Conservation (phyloP, 371 early-diverging fungal genomes). For the Actinomortierella ambigua region DNA sequence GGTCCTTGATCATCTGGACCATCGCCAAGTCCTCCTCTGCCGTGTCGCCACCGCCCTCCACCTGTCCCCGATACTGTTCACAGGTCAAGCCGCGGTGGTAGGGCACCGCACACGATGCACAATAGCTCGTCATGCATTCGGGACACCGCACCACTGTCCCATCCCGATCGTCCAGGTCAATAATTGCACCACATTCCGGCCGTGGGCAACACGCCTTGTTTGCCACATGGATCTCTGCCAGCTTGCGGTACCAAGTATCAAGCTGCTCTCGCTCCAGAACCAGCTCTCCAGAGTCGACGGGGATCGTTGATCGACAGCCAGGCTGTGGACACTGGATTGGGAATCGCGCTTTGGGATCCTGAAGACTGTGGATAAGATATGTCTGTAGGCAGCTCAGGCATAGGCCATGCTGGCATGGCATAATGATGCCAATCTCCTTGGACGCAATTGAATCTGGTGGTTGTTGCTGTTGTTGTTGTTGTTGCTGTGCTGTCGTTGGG, state of each 20-base stretch:
- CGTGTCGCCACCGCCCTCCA: conserved; percentile 15
- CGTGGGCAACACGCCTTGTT: conserved; percentile 42
- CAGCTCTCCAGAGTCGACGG: conserved; percentile 36
- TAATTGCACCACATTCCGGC: conserved; percentile 35
- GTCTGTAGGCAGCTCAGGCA: conserved; percentile 41
- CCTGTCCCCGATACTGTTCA: conserved; percentile 27
- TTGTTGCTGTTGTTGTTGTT: conserved; percentile 6
- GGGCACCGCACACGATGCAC: conserved; percentile 43
- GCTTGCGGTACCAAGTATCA: conserved; percentile 40
- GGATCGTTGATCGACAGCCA: conserved; percentile 36
- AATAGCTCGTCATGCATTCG: conserved; percentile 37
- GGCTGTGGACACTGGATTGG: conserved; percentile 41
- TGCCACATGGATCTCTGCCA: conserved; percentile 43
- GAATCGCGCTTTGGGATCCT: conserved; percentile 23
- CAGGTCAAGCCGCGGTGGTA: conserved; percentile 39
- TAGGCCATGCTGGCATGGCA: conserved; percentile 45
- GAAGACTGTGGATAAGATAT: conserved; percentile 26
- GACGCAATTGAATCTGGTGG: conserved; percentile 26
- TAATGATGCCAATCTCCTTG: conserved; percentile 30
- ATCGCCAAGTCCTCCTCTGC: conserved; percentile 44
- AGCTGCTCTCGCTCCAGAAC: conserved; percentile 23
- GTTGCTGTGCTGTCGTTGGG: too few relatives aligned
- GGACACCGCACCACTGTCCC: conserved; percentile 43
- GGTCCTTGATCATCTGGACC: conserved; percentile 35
- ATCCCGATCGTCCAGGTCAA: conserved; percentile 42